Base-by-base conservation (phyloP, 345 rosid species). In the Salix brachista region DNA sequence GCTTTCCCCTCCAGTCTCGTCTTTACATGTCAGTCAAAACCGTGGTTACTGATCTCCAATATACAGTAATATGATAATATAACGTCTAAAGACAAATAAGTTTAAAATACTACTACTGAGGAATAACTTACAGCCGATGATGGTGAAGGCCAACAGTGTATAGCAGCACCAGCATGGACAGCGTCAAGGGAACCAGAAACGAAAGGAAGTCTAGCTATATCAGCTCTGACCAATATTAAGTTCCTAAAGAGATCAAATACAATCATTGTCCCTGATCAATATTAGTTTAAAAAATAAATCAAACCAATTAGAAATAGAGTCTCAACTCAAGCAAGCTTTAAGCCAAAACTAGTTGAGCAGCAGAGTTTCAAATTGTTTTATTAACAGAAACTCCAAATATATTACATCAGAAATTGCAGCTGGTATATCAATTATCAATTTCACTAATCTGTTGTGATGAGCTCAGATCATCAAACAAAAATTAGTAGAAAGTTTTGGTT, bases 81-180 rank as follows among this genome's bases (percentile, higher is more conserved):
- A 21, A 70, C 42, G 58, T 52, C 66, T 64, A 42, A 41, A 32
- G 34, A 44, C 65, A 34, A 61, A 66, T 34, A 37, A 25, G 52
- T 4, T 39, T 25, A 70, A 42, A 65, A 67, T 12, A 48, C 54
- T 60, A 52, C 14, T 42, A 21, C 7, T 60, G 21, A 56, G 67
- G n/a, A 74, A 74, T 67, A 54, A 17, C 90, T 86, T 86, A 92
- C 97, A 9, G 92, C 98, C 54, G 86, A 72, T 42, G 92, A 84
- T 73, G 97, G 97, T 26, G 97, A 94, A 79, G 97, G 91, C 98
- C 98, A 94, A 77, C 97, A 92, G 83, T 94, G 97, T 62, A 94
- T 81, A 78, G 97, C 98, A 77, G 94, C 93, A 78, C 94, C 98
- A 60, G 97, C 97, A 77, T 92, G 98, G 77, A 94, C 86, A 19